Conservation (phyloP, 1,139 yeast genomes). For the Pichia sp. region DNA sequence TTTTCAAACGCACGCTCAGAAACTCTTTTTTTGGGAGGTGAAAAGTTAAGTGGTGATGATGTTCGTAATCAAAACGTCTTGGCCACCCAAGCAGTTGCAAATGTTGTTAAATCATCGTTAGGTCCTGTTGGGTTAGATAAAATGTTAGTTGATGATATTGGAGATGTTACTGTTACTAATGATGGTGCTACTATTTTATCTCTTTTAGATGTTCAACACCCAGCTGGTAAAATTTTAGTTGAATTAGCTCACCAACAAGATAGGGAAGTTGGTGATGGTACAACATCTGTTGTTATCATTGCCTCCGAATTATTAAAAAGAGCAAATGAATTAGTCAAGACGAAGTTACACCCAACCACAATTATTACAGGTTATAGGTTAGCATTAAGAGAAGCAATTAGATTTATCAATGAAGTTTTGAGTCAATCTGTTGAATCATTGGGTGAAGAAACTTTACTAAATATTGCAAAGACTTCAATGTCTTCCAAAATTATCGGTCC, state of each 20-base stretch:
- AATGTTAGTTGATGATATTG: slow-evolving; percentile 98
- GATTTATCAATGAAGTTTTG: slow-evolving; percentile 80
- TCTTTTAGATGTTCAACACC: slow-evolving; percentile 93
- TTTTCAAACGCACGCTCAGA: slow-evolving; percentile 77
- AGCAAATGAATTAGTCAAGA: slow-evolving; percentile 90
- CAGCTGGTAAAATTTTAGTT: slow-evolving; percentile 95
- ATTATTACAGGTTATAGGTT: slow-evolving; percentile 94
- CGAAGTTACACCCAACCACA: slow-evolving; percentile 95
- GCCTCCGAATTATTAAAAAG: slow-evolving; percentile 89
- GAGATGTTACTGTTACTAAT: slow-evolving; percentile 97
- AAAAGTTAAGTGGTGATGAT: slow-evolving; percentile 92
- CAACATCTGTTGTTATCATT: slow-evolving; percentile 91
- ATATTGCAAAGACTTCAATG: slow-evolving; percentile 96
- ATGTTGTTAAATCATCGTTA: slow-evolving; percentile 91
- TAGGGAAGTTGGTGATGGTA: slow-evolving; percentile 98
- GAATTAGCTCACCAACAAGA: slow-evolving; percentile 99
- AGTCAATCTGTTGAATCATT: slow-evolving; percentile 74
- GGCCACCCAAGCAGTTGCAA: slow-evolving; percentile 95
- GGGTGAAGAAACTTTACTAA: slow-evolving; percentile 75
- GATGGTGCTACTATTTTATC: slow-evolving; percentile 97
- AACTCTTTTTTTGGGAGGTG: slow-evolving; percentile 91
- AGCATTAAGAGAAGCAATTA: slow-evolving; percentile 86
- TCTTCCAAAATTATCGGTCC: slow-evolving; percentile 95
- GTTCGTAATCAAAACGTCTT: slow-evolving; percentile 92
- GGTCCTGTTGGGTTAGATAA: slow-evolving; percentile 99